phyloP scores from a whole-genome alignment of 805 yeast species.

The Barnettozyma vustinii region DNA sequence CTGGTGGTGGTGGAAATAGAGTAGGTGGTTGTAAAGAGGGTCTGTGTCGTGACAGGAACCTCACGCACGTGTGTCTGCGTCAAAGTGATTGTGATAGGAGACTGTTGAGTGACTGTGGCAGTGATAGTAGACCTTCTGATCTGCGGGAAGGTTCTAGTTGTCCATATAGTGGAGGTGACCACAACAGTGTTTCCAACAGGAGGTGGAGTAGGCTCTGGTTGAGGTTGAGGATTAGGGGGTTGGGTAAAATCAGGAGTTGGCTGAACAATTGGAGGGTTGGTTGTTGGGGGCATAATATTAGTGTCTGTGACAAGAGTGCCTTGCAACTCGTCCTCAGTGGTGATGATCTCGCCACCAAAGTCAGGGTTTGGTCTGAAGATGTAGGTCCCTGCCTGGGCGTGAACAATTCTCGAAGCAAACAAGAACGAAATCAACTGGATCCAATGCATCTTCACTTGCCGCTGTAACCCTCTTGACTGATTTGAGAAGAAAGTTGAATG shows the following conservation, averaged over 20 bases:
- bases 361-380: constrained; percentile 17
- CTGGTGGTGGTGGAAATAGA: constrained; percentile 10
- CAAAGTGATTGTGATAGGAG: constrained; percentile 5
- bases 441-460: background rate
- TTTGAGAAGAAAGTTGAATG: background rate
- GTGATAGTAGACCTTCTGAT: background rate
- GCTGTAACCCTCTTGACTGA: background rate
- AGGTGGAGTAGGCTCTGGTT: background rate
- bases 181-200: background rate
- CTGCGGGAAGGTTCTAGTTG: background rate
- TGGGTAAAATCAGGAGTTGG: background rate
- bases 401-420: background rate
- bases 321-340: constrained; percentile 12
- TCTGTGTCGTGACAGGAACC: constrained; percentile 1
- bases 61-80: constrained; percentile 4
- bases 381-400: constrained; percentile 12
- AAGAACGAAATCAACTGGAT: background rate
- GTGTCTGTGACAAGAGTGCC: constrained; percentile 20
- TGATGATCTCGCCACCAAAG: constrained; percentile 17
- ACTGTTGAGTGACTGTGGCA: constrained; percentile 3
- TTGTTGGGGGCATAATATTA: constrained; percentile 5
- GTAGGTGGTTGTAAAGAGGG: constrained; percentile 4
- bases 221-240: background rate
- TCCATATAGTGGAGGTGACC: constrained; percentile 5
- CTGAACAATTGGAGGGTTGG: constrained; percentile 5